Percentiles rank a stretch among this genome's conserved stretches.
phyloP scores from a whole-genome alignment of 2,329 filamentous ascomycete species.

The Pseudogymnoascus sp. region DNA sequence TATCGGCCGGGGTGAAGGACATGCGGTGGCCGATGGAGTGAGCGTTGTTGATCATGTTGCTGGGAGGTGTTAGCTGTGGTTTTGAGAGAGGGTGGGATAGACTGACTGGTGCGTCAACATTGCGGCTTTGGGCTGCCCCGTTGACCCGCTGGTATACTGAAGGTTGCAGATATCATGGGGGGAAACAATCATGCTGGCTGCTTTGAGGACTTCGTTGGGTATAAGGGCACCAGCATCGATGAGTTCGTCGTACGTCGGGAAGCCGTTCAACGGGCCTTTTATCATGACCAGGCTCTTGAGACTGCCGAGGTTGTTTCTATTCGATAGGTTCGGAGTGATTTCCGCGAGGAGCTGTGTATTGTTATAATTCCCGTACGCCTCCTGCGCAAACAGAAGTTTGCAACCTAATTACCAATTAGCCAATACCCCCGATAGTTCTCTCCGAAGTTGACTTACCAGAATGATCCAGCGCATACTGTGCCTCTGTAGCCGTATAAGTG shows the following conservation, averaged over 20 bases:
- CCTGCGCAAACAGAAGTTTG: conserved; percentile 65
- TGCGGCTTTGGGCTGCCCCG: conserved; percentile 63
- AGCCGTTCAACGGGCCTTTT: conserved; percentile 44
- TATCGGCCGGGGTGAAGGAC: conserved; percentile 56
- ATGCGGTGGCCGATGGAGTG: conserved; percentile 20
- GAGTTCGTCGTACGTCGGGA: conserved; percentile 52
- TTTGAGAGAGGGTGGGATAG: too few species aligned
- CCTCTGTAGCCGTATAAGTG: conserved; percentile 68
- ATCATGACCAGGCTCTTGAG: conserved; percentile 50
- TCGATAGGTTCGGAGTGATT: conserved; percentile 37
- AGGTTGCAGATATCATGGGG: conserved; percentile 64
- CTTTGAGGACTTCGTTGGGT: conserved; percentile 42
- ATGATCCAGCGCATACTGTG: conserved; percentile 62
- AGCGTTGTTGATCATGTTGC: conserved; percentile 23
- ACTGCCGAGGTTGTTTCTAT: conserved; percentile 31
- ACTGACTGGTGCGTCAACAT: conserved; percentile 50
- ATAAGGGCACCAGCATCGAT: conserved; percentile 42
- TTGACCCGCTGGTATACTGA: conserved; percentile 69
- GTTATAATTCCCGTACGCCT: conserved; percentile 56
- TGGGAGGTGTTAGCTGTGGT: conserved; percentile 1
- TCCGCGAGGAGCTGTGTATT: conserved; percentile 51
- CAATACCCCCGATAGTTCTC: background rate
- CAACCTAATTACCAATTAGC: conserved; percentile 42
- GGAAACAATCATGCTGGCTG: conserved; percentile 46
- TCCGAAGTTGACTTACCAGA: conserved; percentile 42